Evolutionary conservation across 805 yeast species (phyloP), one percentile per base, ranked within the genome.

Genomic region (Cyberlindnera euphorbiae): DNA sequence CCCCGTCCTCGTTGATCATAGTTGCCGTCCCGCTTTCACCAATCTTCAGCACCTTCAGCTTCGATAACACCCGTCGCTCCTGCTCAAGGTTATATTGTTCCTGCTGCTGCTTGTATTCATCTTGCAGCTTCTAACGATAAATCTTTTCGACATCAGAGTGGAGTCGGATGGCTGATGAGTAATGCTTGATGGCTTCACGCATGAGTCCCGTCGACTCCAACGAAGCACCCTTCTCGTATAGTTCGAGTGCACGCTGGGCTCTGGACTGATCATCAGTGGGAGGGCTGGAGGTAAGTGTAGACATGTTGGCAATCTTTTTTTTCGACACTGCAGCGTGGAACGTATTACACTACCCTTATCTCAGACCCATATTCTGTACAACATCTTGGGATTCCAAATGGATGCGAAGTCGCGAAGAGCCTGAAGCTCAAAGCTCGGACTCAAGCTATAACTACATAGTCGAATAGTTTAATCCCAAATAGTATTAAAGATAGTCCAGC

Each of bases 141-240:
- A 74, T 58, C 32, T 71, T 61, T 53, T 88, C 96, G 5, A 88
- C 88, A 38, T 69, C 69, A 11, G 60, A 65, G 45, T 71, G 54
- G 5, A 60, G 26, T 51, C 44, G 77, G 55, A 79, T 72, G 3
- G 96, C 95, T 44, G 70, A 67, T 43, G 94, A 65, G 58, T 88
- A 88, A 45, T 62, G 71, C 32, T 66, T 73, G 18, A 85, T 77
- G 2, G 96, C 96, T 50, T 87, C 95, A n/a, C 84, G 71, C 75
- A 87, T 69, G 42, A 76, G 65, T 0, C 96, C 96, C 33, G 67
- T 72, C 23, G 71, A 63, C 58, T 88, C 96, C 51, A 79, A 79
- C 32, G 70, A 75, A 0, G 79, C 74, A 3, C 87, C 96, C 33
- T 67, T 58, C 47, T 82, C 87, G 63, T 84, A 87, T 16, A 74